Percentiles rank a stretch among this genome's conserved stretches.
phyloP scores from a whole-genome alignment of 2,329 filamentous ascomycete species.

The Emmonsiellopsis sp. region DNA sequence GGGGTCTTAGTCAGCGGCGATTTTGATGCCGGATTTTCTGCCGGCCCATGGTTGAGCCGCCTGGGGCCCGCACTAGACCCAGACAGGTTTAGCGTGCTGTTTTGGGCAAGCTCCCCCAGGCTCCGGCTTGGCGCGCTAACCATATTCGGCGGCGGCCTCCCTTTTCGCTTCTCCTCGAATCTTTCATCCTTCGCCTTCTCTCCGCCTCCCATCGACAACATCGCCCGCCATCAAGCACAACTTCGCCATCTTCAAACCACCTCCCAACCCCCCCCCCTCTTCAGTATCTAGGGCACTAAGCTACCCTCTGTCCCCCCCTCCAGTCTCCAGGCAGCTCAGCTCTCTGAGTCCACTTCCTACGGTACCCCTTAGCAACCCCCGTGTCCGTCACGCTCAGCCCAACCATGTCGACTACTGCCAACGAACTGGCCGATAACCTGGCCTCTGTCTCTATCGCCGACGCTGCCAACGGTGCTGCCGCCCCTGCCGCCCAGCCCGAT shows the following conservation, averaged over 20 bases:
- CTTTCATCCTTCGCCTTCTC: conserved; percentile 10
- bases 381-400: conserved; percentile 26
- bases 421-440: conserved; percentile 60
- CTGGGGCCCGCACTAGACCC: too few relatives aligned
- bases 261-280: conserved; percentile 13
- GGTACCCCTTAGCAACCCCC: conserved; percentile 28
- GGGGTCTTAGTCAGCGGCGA: too few relatives aligned
- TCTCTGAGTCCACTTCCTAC: conserved; percentile 55
- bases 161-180: conserved; percentile 10
- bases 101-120: not conserved
- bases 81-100: not conserved
- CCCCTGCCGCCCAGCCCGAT: conserved; percentile 69
- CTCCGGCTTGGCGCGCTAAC: not conserved
- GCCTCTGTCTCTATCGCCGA: conserved; percentile 57
- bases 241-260: conserved; percentile 16
- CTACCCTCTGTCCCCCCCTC: conserved; percentile 71
- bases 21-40: too few relatives aligned
- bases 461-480: conserved; percentile 48
- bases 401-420: conserved; percentile 71
- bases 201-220: conserved; percentile 15
- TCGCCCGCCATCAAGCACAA: conserved; percentile 16
- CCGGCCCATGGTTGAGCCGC: too few relatives aligned
- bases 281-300: conserved; percentile 73
- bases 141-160: conserved; percentile 2
- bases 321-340: conserved; percentile 35